Conservation (phyloP, 768 basidiomycete genomes). For the Lactarius psammicola region DNA sequence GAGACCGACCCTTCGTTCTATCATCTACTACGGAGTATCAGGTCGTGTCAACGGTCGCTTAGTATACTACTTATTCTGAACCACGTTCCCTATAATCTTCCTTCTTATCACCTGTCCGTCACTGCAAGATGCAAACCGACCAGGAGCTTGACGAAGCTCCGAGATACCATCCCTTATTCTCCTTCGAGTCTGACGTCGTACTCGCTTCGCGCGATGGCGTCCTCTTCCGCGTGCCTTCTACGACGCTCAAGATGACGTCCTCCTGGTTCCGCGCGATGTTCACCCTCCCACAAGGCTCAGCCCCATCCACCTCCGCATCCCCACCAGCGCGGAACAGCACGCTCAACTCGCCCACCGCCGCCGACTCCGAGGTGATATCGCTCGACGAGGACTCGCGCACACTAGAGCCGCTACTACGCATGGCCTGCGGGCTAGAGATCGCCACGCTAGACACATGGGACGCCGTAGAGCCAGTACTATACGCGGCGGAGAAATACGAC, state of each 20-base stretch:
- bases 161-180: constrained; percentile 50
- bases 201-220: constrained; percentile 50
- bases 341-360: background rate
- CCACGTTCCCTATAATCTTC: background rate
- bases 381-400: constrained; percentile 56
- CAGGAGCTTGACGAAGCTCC: background rate
- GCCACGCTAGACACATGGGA: constrained; percentile 51
- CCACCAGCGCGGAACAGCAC: background rate
- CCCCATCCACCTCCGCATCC: background rate
- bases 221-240: constrained; percentile 58
- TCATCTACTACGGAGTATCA: background rate
- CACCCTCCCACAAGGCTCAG: constrained; percentile 46
- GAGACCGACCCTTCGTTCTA: background rate
- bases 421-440: constrained; percentile 60
- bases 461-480: constrained; percentile 54
- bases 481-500: constrained; percentile 67
- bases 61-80: background rate
- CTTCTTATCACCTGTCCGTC: background rate
- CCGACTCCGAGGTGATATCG: constrained; percentile 43
- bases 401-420: constrained; percentile 56
- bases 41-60: background rate
- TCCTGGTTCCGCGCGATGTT: constrained; percentile 65
- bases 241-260: constrained; percentile 60
- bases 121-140: constrained; percentile 9
- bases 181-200: constrained; percentile 56